Percentiles rank a stretch among this genome's conserved stretches.
These are phyloP conservation scores for Vachellia collinsii DNA, from an alignment of 306 rosid genomes.

Conservation along the genomic window DNA sequence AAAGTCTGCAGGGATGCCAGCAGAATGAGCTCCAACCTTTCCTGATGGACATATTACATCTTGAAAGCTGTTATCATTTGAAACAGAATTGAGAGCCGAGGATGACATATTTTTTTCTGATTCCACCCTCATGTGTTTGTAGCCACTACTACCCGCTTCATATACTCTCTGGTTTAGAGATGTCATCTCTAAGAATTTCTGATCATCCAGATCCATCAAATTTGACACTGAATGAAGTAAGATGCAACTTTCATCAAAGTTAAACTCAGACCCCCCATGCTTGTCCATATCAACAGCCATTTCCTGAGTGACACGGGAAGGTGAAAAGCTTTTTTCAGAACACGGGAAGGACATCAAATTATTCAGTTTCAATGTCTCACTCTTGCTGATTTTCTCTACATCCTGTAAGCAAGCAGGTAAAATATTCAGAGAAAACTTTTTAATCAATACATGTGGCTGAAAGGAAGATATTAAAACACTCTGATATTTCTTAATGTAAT, in stretches of 20 bases:
- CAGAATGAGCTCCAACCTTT: slow-evolving; percentile 49
- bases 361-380: slow-evolving; percentile 50
- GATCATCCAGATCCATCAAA: slow-evolving; percentile 50
- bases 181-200: slow-evolving; percentile 48
- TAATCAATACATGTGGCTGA: slow-evolving; percentile 51
- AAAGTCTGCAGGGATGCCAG: slow-evolving; percentile 53
- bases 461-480: slow-evolving; percentile 30
- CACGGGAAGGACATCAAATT: slow-evolving; percentile 50
- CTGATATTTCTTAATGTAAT: slow-evolving; percentile 22
- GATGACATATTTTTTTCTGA: slow-evolving; percentile 39
- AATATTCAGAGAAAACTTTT: slow-evolving; percentile 51
- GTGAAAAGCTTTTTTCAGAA: slow-evolving; percentile 50
- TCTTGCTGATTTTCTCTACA: slow-evolving; percentile 50
- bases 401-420: slow-evolving; percentile 43
- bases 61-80: slow-evolving; percentile 32
- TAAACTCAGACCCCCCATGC: slow-evolving; percentile 55
- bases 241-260: slow-evolving; percentile 46
- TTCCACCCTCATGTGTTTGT: slow-evolving; percentile 50
- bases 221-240: slow-evolving; percentile 53
- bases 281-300: slow-evolving; percentile 60
- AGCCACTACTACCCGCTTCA: slow-evolving; percentile 57
- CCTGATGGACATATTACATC: slow-evolving; percentile 45
- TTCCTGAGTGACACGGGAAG: slow-evolving; percentile 49
- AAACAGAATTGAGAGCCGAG: slow-evolving; percentile 36
- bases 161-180: slow-evolving; percentile 44